A percentile compares a stretch with the other conserved stretches of the same genome.
Evolutionary conservation across 1,284 basidiomycete genomes (phyloP).

Genomic region (Apiotrichum porosum): DNA sequence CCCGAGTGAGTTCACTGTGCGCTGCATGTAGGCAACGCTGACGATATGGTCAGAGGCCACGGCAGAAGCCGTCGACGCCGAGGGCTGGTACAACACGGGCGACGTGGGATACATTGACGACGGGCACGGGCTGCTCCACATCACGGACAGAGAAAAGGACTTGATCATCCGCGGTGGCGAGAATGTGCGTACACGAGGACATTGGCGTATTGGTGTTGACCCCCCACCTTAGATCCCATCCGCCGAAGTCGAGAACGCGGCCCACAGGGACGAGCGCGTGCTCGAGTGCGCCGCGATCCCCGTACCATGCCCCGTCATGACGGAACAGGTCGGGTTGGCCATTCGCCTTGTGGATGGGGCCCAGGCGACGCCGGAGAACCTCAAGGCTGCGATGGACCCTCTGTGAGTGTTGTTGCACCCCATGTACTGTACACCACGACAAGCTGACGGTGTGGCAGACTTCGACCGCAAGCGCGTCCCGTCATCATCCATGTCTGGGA

Average conservation of each 20-base stretch:
- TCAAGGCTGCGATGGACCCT: neutral
- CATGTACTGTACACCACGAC: no score
- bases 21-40: neutral
- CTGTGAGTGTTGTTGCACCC: no score
- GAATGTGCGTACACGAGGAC: constrained; percentile 13
- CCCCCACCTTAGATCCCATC: constrained; percentile 25
- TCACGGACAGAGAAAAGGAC: constrained; percentile 35
- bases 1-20: neutral
- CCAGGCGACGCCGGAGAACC: constrained; percentile 2
- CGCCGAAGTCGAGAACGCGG: constrained; percentile 38
- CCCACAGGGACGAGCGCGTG: constrained; percentile 30
- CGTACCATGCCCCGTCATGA: constrained; percentile 29
- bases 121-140: constrained; percentile 36
- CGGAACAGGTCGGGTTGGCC: constrained; percentile 35
- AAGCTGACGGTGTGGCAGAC: no score
- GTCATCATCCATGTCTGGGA: neutral
- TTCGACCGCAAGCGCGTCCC: neutral
- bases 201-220: neutral
- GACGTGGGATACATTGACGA: constrained; percentile 36
- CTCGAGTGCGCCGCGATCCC: constrained; percentile 36
- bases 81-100: constrained; percentile 42
- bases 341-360: constrained; percentile 23
- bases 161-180: constrained; percentile 46
- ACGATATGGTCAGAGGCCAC: constrained; percentile 3
- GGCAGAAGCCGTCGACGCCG: constrained; percentile 7